Conservation (phyloP, 192 early-diverging fungal species). For the Podila epigama region DNA sequence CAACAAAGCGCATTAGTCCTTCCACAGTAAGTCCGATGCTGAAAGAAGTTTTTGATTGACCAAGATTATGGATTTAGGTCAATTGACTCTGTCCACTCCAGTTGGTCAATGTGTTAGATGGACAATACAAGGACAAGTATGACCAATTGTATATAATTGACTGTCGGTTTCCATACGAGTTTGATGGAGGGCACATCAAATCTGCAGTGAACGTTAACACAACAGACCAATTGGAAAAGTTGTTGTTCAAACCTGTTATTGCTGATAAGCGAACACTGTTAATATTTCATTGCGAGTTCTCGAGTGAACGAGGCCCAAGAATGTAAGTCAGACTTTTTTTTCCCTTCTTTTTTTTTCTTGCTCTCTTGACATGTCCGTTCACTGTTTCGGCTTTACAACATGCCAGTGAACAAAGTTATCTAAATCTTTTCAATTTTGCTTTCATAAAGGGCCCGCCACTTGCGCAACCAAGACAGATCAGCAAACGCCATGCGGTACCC, state of each 20-base stretch:
- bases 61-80: background rate
- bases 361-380: slow-evolving; percentile 1
- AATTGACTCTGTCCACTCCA: slow-evolving; percentile 8
- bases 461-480: slow-evolving; percentile 79
- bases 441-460: slow-evolving; percentile 65
- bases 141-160: slow-evolving; percentile 78
- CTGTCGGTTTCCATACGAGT: slow-evolving; percentile 90
- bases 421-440: background rate
- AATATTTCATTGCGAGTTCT: slow-evolving; percentile 91
- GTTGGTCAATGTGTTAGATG: slow-evolving; percentile 72
- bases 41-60: background rate
- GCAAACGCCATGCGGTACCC: slow-evolving; percentile 78
- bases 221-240: slow-evolving; percentile 60
- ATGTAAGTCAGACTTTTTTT: slow-evolving; percentile 60
- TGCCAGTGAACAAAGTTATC: background rate
- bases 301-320: slow-evolving; percentile 77
- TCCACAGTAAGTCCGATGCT: slow-evolving; percentile 49
- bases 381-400: no score
- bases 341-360: background rate
- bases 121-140: slow-evolving; percentile 62
- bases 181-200: slow-evolving; percentile 83
- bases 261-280: slow-evolving; percentile 61
- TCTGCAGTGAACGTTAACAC: slow-evolving; percentile 77
- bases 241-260: slow-evolving; percentile 60
- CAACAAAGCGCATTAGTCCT: slow-evolving; percentile 67